phyloP scores from a whole-genome alignment of 2,329 filamentous ascomycete genomes.

The Helotiales sp. region DNA sequence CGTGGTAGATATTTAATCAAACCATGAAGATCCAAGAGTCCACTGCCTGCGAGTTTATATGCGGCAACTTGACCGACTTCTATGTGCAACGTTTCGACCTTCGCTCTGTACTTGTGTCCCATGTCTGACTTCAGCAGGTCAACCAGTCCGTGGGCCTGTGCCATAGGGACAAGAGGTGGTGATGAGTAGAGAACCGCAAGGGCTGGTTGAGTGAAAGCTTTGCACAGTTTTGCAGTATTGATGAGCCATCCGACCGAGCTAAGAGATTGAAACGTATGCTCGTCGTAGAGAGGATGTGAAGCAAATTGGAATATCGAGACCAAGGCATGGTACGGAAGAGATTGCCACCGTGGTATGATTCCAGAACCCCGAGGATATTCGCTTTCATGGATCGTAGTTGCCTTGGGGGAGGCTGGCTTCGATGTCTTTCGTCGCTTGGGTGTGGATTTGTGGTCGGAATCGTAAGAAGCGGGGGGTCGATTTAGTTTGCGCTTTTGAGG shows the following conservation, averaged over 20 bases:
- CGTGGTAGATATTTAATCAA: slow-evolving; percentile 66
- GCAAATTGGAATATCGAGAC: slow-evolving; percentile 69
- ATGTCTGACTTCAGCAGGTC: slow-evolving; percentile 46
- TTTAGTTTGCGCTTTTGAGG: not conserved
- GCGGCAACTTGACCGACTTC: slow-evolving; percentile 47
- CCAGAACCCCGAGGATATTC: slow-evolving; percentile 23
- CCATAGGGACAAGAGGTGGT: slow-evolving; percentile 60
- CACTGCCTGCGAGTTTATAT: slow-evolving; percentile 52
- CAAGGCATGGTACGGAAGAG: slow-evolving; percentile 68
- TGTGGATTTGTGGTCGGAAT: not conserved
- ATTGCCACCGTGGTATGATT: slow-evolving; percentile 56
- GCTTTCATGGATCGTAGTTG: not conserved
- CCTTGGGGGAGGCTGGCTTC: slow-evolving; percentile 9
- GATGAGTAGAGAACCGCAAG: slow-evolving; percentile 70
- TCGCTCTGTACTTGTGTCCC: slow-evolving; percentile 34
- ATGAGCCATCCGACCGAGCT: slow-evolving; percentile 62
- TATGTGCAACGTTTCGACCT: slow-evolving; percentile 33
- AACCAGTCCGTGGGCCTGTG: slow-evolving; percentile 50
- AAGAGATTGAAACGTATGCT: slow-evolving; percentile 44
- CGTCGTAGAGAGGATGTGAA: slow-evolving; percentile 55
- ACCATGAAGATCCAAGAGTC: slow-evolving; percentile 54
- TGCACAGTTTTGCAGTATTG: slow-evolving; percentile 61
- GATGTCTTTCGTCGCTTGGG: slow-evolving; percentile 24
- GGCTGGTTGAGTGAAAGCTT: slow-evolving; percentile 69
- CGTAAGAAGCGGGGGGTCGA: slow-evolving; percentile 1